These are phyloP conservation scores for Leonotis leonurus DNA, from an alignment of 257 asterid genomes.

Conservation along the genomic window DNA sequence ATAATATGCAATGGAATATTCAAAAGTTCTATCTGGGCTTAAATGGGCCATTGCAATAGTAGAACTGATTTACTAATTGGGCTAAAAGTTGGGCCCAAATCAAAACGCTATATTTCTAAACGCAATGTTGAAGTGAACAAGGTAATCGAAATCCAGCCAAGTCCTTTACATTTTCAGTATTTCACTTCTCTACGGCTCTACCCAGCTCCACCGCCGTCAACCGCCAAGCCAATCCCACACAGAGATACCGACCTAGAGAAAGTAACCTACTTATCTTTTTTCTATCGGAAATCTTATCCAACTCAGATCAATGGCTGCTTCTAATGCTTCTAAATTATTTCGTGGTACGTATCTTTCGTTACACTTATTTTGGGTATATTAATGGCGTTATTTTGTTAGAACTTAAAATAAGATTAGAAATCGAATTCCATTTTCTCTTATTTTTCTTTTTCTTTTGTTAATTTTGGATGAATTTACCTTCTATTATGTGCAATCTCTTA, in stretches of 20 bases:
- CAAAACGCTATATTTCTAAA: no score
- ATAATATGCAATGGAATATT: no score
- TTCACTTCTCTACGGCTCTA: background rate
- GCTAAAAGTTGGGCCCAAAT: no score
- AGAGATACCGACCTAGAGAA: background rate
- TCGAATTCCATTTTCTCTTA: background rate
- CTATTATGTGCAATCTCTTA: background rate
- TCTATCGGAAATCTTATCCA: background rate
- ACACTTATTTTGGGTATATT: background rate
- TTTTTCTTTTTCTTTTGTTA: no score
- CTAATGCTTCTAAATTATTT: conserved; percentile 32
- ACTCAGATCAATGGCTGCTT: conserved; percentile 37
- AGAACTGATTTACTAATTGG: no score
- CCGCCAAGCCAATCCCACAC: background rate
- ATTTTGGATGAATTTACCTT: background rate
- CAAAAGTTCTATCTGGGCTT: no score
- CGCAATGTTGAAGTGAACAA: no score
- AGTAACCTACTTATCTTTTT: background rate
- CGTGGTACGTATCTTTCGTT: conserved; percentile 26
- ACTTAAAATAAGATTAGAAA: background rate
- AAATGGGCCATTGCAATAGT: no score
- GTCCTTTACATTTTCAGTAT: background rate
- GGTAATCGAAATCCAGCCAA: background rate
- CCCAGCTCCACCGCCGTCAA: conserved; percentile 8
- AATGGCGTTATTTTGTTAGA: background rate